Evolutionary conservation across 2,329 filamentous ascomycete genomes (phyloP), one percentile per base, ranked within the genome.

Genomic region (Lachnellula subtilissima): DNA sequence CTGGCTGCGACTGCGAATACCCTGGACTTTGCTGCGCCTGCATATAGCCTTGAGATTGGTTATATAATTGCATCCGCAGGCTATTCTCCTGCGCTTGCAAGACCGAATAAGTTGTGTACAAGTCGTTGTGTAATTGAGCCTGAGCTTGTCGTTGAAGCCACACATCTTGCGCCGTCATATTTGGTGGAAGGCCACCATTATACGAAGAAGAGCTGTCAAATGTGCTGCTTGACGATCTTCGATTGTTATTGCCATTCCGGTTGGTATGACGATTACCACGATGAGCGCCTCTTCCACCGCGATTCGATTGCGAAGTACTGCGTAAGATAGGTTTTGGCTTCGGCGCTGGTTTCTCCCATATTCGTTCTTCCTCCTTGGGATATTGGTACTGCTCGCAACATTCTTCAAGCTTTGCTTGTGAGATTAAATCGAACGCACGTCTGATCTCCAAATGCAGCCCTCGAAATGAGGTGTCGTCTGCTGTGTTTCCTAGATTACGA

Each of bases 401-500:
- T 66, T 91, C 86, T 4, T 85, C 82, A 46, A 99, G 78, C 65
- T 94, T 90, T 22, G 85, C 89, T 51, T 88, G 82, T 1, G 88
- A 84, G 17, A 97, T 82, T 54, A 91, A 74, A 56, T 91, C 88
- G 69, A 96, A 97, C 0, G 94, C 94, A 62, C 91, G 82, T 59
- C 94, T 85, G 50, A 99, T 77, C 73, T 99, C 94, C 63, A 91
- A 73, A 70, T 99, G 94, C 32, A 99, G 82, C 1, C 94, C 94
- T 50, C 88, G 84, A 73, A 96, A 97, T 0, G 94, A 93, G 45
- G 89, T 95, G 70, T 96, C 92, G 69, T 99, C 94, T 8, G 91
- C 94, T 2, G 94, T 97, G 66, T 99, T 99, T 43, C 92, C 94
- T 47, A 99, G 78, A 70, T 99, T 99, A 43, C 94, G 84, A 37